Evolutionary conservation across 2,329 filamentous ascomycete species (phyloP).

Genomic region (Hypoxylon sp.): DNA sequence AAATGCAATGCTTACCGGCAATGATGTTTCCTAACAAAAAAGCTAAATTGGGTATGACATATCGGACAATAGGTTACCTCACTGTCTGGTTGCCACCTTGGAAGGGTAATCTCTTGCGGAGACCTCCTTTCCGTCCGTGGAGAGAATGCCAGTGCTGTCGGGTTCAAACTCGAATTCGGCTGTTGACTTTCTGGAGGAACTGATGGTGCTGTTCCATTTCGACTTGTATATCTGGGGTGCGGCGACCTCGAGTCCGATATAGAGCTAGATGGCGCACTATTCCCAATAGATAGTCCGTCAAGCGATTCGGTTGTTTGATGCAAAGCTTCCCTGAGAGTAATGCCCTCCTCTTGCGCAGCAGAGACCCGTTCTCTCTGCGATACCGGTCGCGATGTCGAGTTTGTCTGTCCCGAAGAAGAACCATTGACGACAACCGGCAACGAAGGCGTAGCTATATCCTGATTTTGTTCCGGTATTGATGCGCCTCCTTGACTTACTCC

Average conservation of each 20-base stretch:
- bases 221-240: neutral
- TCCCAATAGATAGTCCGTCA: conserved; percentile 1
- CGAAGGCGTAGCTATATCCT: neutral
- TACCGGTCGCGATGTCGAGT: neutral
- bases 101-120: conserved; percentile 67
- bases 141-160: conserved; percentile 35
- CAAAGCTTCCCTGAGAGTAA: conserved; percentile 40
- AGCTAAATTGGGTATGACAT: conserved; percentile 82
- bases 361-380: conserved; percentile 1
- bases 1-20: conserved; percentile 72
- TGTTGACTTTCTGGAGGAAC: conserved; percentile 5
- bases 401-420: conserved; percentile 3
- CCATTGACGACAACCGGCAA: neutral
- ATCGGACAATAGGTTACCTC: conserved; percentile 89
- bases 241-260: neutral
- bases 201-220: neutral
- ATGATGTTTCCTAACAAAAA: conserved; percentile 92
- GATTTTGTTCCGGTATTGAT: conserved; percentile 13
- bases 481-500: neutral
- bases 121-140: conserved; percentile 31
- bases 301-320: conserved; percentile 23
- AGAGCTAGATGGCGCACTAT: conserved; percentile 6
- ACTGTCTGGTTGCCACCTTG: conserved; percentile 88
- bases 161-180: conserved; percentile 27
- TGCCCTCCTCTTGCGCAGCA: conserved; percentile 15